Base-by-base conservation (phyloP, 2,329 filamentous ascomycete genomes). In the Colletotrichum chlorophyti region DNA sequence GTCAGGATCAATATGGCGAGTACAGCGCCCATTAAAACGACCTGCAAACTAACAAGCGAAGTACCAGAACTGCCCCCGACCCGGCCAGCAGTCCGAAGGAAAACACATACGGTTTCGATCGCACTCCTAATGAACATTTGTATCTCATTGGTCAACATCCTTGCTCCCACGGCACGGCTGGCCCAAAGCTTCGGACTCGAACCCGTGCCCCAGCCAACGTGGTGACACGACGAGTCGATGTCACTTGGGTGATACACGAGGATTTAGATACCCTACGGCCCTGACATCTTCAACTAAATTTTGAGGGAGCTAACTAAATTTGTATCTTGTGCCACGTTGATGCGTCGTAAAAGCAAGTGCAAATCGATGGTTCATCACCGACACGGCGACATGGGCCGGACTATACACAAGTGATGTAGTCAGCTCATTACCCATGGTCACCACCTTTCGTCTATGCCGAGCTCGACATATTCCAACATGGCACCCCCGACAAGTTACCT, bases 401-500 rank as follows among this genome's bases (percentile, higher is more conserved):
- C n/a, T n/a, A n/a, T 38, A 43, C 41, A 23, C 34, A 38, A 41
- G 31, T 12, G 11, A 31, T 31, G 19, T 47, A 11, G 34, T 53
- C 41, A 42, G 49, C 49, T 48, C 23, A 15, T 31, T 35, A 14
- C 38, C 40, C 42, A 27, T 48, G 34, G 49, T 35, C 35, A 37
- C 42, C 49, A 19, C 42, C 49, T 42, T 6, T 21, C 17, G 26
- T 42, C 10, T 23, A 21, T 42, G 54, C 54, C 49, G 49, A 58
- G 35, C 54, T 29, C 49, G 42, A 32, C 54, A 48, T 58, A 12
- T 38, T 19, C 32, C 42, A 48, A 12, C 35, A 23, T 5, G 23
- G n/a, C 11, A 47, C 7, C 23, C 23, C 42, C 10, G 48, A 3
- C 10, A n/a, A 34, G 40, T 26, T 24, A 41, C 29, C 15, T 32